Conservation (phyloP, 257 asterid species). For the Thymus quinquecostatus region DNA sequence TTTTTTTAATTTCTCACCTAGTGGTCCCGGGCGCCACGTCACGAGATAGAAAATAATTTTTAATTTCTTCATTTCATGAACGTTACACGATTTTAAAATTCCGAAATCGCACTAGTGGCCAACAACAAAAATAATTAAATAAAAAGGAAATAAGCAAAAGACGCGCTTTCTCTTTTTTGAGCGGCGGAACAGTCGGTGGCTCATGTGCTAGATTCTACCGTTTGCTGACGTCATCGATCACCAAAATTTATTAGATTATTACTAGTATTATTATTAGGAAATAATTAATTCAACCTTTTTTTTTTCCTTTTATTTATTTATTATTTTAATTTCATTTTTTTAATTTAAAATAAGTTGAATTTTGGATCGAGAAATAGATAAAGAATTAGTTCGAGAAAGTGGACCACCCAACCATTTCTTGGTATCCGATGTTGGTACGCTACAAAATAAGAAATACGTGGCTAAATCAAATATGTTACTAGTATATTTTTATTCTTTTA, state of each 20-base stretch:
- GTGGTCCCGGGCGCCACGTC: too few species aligned
- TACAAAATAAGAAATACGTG: neutral
- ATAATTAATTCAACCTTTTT: neutral
- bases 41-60: too few species aligned
- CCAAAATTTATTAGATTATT: neutral
- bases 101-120: neutral
- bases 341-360: neutral
- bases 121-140: neutral
- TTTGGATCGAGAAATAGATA: neutral
- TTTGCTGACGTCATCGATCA: constrained; percentile 23
- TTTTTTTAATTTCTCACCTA: too few species aligned
- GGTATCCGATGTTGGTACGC: constrained; percentile 34
- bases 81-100: constrained; percentile 2
- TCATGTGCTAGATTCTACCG: constrained; percentile 32
- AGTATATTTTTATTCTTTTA: neutral
- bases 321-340: neutral
- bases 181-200: constrained; percentile 37
- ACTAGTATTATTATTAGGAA: neutral
- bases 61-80: neutral
- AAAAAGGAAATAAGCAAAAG: neutral
- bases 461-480: too few species aligned
- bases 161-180: neutral
- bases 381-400: neutral
- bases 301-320: neutral
- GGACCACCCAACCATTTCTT: constrained; percentile 23